Conservation (phyloP, 164 flowering plant genomes). For the Liquidambar formosana region DNA sequence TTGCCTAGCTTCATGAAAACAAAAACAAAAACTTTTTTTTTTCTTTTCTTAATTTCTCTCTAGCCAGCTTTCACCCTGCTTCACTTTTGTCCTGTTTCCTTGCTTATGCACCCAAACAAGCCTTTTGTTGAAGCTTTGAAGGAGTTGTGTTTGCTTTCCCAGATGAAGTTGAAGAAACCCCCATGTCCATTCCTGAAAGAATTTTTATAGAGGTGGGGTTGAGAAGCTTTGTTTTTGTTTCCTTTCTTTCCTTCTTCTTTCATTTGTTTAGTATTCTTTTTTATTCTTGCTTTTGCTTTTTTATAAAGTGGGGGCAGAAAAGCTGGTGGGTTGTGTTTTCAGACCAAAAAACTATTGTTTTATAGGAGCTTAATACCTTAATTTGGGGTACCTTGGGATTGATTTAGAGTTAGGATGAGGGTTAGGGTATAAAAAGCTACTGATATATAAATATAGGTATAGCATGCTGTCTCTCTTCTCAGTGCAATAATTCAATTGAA, state of each 20-base stretch:
- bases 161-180: constrained; percentile 31
- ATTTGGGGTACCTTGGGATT: constrained; percentile 27
- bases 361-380: constrained; percentile 21
- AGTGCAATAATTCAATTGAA: constrained; percentile 17
- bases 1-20: background rate
- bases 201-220: constrained; percentile 26
- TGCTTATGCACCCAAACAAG: constrained; percentile 20
- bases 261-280: constrained; percentile 17
- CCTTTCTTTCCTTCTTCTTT: constrained; percentile 16
- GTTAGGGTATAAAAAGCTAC: constrained; percentile 1
- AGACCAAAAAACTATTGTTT: constrained; percentile 20
- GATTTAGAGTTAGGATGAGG: constrained; percentile 16
- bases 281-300: constrained; percentile 37
- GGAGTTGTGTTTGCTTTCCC: constrained; percentile 18
- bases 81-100: constrained; percentile 20
- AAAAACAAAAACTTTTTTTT: background rate
- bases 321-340: constrained; percentile 38
- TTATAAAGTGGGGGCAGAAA: constrained; percentile 36
- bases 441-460: background rate
- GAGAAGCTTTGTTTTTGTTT: constrained; percentile 14
- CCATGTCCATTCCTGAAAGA: constrained; percentile 17
- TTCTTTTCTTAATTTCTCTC: background rate
- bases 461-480: constrained; percentile 11
- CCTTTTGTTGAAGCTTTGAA: constrained; percentile 18
- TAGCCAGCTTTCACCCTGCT: constrained; percentile 8